Evolutionary conservation across 2,329 filamentous ascomycete genomes (phyloP).

Genomic region (Penicillium sp.): DNA sequence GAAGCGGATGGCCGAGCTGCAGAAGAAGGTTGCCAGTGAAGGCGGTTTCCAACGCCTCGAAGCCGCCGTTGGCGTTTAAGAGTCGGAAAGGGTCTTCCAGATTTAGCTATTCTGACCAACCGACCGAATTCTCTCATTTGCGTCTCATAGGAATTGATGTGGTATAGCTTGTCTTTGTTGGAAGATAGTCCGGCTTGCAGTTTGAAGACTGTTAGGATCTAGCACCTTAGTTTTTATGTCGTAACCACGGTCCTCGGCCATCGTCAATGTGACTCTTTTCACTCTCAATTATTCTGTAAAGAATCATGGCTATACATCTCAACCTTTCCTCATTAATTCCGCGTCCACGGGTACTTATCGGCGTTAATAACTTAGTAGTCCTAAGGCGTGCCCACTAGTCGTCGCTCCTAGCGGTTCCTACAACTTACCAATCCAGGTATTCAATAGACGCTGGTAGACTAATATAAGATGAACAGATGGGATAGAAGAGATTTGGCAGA

Average conservation of each 20-base stretch:
- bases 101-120: background rate
- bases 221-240: background rate
- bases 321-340: no score
- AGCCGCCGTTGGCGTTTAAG: slow-evolving; percentile 15
- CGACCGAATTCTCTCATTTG: slow-evolving; percentile 8
- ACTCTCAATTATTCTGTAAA: background rate
- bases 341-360: no score
- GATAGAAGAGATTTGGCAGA: no score
- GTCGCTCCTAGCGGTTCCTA: no score
- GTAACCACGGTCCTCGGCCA: background rate
- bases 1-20: slow-evolving; percentile 67
- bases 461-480: no score
- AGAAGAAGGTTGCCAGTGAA: slow-evolving; percentile 60
- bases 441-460: no score
- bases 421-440: no score
- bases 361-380: no score
- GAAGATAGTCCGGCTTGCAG: background rate
- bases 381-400: no score
- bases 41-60: slow-evolving; percentile 55
- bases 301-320: background rate
- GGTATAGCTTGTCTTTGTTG: background rate
- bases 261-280: background rate
- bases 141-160: background rate
- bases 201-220: background rate
- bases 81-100: background rate